phyloP scores from a whole-genome alignment of 768 basidiomycete species.

The Boletellus ananiceps region DNA sequence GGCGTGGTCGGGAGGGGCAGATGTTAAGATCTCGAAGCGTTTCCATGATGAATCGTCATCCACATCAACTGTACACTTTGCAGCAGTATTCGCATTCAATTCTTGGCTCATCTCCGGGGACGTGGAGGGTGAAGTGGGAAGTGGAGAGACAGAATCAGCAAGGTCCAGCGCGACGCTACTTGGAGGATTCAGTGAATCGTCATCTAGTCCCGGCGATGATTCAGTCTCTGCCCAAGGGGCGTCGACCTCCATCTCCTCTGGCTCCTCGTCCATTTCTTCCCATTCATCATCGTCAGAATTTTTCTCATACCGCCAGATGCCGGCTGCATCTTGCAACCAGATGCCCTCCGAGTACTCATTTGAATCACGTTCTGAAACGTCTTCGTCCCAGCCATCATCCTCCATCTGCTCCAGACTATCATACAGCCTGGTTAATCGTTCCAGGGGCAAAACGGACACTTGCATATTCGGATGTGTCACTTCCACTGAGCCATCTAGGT shows the following conservation, averaged over 20 bases:
- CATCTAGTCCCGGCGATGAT: constrained; percentile 13
- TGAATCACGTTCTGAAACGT: constrained; percentile 27
- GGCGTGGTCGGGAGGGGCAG: constrained; percentile 78
- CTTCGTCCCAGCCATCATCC: constrained; percentile 55
- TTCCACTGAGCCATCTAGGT: constrained; percentile 67
- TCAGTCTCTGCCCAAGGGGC: constrained; percentile 27
- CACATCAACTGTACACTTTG: constrained; percentile 26
- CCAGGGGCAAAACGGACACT: constrained; percentile 50
- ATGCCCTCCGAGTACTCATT: constrained; percentile 41
- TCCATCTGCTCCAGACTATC: constrained; percentile 81
- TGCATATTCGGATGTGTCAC: constrained; percentile 63
- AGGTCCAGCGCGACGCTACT: constrained; percentile 18
- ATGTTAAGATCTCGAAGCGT: constrained; percentile 74
- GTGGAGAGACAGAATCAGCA: constrained; percentile 20
- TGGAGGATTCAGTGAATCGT: constrained; percentile 16
- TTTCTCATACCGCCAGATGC: constrained; percentile 30
- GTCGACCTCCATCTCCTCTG: constrained; percentile 37
- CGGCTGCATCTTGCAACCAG: constrained; percentile 42
- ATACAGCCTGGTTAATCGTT: constrained; percentile 69
- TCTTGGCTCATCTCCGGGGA: constrained; percentile 33
- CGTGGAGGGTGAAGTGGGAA: constrained; percentile 27
- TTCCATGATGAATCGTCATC: constrained; percentile 57
- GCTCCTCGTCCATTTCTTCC: constrained; percentile 34
- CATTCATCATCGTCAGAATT: constrained; percentile 36
- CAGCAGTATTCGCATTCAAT: constrained; percentile 21